A percentile compares a stretch with the other conserved stretches of the same genome.
These are phyloP conservation scores for Penicillium canescens DNA, from an alignment of 495 filamentous ascomycete genomes.

Conservation along the genomic window DNA sequence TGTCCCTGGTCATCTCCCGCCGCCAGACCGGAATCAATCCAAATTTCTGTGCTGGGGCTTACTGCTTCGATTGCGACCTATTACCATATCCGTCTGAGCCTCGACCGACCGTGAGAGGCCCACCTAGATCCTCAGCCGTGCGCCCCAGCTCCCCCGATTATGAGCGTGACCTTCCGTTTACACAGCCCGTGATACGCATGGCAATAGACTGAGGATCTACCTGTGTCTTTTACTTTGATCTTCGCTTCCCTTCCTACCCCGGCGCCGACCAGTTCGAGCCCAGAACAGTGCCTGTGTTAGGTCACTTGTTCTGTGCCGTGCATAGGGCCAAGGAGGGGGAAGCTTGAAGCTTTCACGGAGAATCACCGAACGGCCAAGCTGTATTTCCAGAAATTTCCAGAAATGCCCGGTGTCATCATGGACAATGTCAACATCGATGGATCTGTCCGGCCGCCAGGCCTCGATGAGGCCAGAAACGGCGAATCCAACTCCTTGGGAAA, in stretches of 20 bases:
- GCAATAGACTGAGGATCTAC: conserved; percentile 25
- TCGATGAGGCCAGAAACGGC: conserved; percentile 29
- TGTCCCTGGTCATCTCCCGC: not conserved
- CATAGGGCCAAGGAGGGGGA: conserved; percentile 37
- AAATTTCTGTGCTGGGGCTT: not conserved
- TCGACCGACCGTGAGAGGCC: not conserved
- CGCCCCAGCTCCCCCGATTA: conserved; percentile 25
- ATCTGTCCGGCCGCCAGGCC: conserved; percentile 23
- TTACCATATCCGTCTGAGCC: not conserved
- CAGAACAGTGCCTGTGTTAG: conserved; percentile 15
- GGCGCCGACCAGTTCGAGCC: conserved; percentile 19
- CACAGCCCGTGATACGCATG: conserved; percentile 32
- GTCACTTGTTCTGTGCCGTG: conserved; percentile 30
- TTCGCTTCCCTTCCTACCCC: conserved; percentile 33
- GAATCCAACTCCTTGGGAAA: conserved; percentile 11
- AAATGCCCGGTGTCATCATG: conserved; percentile 53
- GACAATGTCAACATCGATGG: conserved; percentile 37
- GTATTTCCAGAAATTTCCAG: conserved; percentile 33
- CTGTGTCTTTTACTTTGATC: conserved; percentile 13
- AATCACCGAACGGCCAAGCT: conserved; percentile 4
- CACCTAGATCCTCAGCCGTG: conserved; percentile 1
- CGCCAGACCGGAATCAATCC: not conserved
- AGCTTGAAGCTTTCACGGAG: conserved; percentile 23
- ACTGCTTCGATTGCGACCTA: not conserved
- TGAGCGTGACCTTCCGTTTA: conserved; percentile 20